Percentiles rank a stretch among this genome's conserved stretches.
Conservation (phyloP, 495 filamentous ascomycete genomes). For the Penicillium simplicissimum region DNA sequence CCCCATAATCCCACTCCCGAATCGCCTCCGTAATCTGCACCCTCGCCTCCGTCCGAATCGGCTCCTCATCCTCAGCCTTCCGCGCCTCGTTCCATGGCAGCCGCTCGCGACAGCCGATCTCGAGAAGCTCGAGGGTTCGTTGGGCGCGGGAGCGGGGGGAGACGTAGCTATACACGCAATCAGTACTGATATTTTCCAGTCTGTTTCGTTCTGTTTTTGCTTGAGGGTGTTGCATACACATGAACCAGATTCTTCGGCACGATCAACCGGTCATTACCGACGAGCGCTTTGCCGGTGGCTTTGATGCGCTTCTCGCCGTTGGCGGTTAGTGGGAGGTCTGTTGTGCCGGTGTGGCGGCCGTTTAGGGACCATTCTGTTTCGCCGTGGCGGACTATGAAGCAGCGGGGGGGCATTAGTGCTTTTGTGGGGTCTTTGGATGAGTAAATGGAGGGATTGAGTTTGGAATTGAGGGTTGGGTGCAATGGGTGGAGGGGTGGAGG, state of each 20-base stretch:
- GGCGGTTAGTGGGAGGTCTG: constrained; percentile 81
- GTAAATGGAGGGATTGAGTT: no score
- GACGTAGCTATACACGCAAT: constrained; percentile 59
- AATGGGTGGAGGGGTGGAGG: background rate
- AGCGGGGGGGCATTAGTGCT: constrained; percentile 65
- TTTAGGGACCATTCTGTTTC: constrained; percentile 98
- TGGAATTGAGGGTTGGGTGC: background rate
- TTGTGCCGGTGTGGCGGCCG: constrained; percentile 84
- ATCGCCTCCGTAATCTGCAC: constrained; percentile 76
- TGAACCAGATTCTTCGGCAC: constrained; percentile 78
- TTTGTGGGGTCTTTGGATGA: no score
- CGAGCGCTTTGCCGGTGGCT: constrained; percentile 78
- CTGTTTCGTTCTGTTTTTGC: no score
- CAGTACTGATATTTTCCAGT: no score
- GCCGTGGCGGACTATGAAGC: constrained; percentile 91
- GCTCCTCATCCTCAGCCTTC: constrained; percentile 39
- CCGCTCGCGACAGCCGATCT: constrained; percentile 54
- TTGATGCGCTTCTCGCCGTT: constrained; percentile 84
- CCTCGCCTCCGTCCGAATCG: constrained; percentile 50
- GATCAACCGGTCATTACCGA: constrained; percentile 83
- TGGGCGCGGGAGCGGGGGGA: constrained; percentile 86
- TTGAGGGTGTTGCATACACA: constrained; percentile 48
- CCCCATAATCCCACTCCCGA: constrained; percentile 94
- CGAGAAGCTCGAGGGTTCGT: constrained; percentile 80
- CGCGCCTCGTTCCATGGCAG: constrained; percentile 54